These are phyloP conservation scores for Babesia caballi DNA, from an alignment of 169 alveolate species.

Conservation along the genomic window DNA sequence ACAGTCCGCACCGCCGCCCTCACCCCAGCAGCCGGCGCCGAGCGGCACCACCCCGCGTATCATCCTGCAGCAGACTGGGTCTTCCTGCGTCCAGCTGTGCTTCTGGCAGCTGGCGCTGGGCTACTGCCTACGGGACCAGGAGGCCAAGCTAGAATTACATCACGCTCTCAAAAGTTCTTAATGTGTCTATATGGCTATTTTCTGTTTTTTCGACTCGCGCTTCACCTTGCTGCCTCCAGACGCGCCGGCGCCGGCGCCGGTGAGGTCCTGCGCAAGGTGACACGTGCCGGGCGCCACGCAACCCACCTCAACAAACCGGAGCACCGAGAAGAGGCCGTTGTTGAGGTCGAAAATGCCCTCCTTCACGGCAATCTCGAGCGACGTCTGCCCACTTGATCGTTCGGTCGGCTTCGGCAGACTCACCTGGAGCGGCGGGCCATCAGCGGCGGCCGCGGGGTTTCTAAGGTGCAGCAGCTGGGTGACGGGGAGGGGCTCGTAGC, in stretches of 20 bases:
- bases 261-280: not conserved
- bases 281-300: not conserved
- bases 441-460: not conserved
- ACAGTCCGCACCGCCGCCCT: not conserved
- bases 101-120: conserved; percentile 84
- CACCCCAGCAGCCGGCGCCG: not conserved
- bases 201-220: conserved; percentile 20
- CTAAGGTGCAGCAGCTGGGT: conserved; percentile 24
- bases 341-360: conserved; percentile 33
- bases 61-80: conserved; percentile 73
- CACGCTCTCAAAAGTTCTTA: conserved; percentile 40
- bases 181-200: conserved; percentile 36
- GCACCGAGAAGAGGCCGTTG: conserved; percentile 33
- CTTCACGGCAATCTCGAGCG: not conserved
- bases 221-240: not conserved
- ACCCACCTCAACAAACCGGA: conserved; percentile 45
- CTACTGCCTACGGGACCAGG: conserved; percentile 76
- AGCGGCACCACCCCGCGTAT: conserved; percentile 26
- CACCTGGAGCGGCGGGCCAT: not conserved
- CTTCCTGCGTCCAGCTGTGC: conserved; percentile 72
- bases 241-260: not conserved
- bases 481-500: conserved; percentile 40
- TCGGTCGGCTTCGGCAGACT: not conserved
- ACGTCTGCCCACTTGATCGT: not conserved
- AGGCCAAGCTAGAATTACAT: conserved; percentile 62